Evolutionary conservation across 2,329 filamentous ascomycete genomes (phyloP).

Genomic region (Colletotrichum salicis): DNA sequence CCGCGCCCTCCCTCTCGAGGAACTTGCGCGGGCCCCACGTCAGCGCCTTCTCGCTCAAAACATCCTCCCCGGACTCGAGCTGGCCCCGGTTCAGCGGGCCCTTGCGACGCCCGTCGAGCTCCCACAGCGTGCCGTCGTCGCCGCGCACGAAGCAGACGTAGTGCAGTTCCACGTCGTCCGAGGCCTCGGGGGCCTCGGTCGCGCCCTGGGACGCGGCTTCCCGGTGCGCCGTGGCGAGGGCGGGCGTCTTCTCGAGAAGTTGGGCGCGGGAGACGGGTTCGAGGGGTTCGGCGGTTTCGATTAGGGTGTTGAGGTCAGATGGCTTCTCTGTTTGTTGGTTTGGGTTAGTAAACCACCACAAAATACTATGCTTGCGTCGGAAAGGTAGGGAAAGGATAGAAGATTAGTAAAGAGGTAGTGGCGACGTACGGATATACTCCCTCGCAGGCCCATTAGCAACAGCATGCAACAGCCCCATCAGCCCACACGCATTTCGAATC

Average conservation of each 20-base stretch:
- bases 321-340: slow-evolving; percentile 48
- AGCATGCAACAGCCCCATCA: slow-evolving; percentile 89
- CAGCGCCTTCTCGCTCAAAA: slow-evolving; percentile 79
- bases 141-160: slow-evolving; percentile 94
- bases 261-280: slow-evolving; percentile 73
- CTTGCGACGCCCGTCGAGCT: slow-evolving; percentile 69
- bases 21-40: slow-evolving; percentile 72
- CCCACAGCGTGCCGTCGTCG: slow-evolving; percentile 70
- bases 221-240: slow-evolving; percentile 81
- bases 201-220: slow-evolving; percentile 81
- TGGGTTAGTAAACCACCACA: background rate
- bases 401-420: background rate
- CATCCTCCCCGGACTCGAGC: slow-evolving; percentile 72
- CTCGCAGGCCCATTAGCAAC: slow-evolving; percentile 80
- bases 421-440: slow-evolving; percentile 65
- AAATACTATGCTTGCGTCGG: too few species aligned
- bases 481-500: slow-evolving; percentile 90
- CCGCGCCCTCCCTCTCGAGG: slow-evolving; percentile 64
- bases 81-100: slow-evolving; percentile 66
- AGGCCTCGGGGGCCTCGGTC: slow-evolving; percentile 79
- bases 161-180: slow-evolving; percentile 90
- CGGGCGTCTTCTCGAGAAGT: slow-evolving; percentile 80
- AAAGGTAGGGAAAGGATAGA: background rate
- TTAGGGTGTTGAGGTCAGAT: slow-evolving; percentile 71
- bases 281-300: slow-evolving; percentile 77